phyloP scores from a whole-genome alignment of 2,329 filamentous ascomycete species.

The Pseudocercospora crystallina region DNA sequence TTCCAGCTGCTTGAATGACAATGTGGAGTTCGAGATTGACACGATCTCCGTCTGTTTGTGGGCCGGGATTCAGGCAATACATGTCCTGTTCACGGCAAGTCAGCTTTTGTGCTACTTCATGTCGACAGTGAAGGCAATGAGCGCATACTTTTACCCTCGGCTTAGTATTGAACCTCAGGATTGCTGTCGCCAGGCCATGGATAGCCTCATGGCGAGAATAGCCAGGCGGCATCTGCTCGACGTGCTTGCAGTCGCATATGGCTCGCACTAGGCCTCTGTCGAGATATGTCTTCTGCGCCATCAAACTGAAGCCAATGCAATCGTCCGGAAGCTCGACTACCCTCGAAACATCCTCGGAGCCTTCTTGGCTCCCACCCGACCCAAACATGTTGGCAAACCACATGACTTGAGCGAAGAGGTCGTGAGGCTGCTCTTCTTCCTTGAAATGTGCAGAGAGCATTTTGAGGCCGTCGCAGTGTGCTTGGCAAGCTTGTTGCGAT shows the following conservation, averaged over 20 bases:
- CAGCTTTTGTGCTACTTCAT: no score
- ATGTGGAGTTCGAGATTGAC: constrained; percentile 17
- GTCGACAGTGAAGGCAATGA: no score
- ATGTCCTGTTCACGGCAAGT: no score
- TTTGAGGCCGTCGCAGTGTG: constrained; percentile 17
- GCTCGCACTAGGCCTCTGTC: constrained; percentile 10
- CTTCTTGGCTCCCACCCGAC: background rate
- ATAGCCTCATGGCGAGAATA: constrained; percentile 3
- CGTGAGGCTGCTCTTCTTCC: constrained; percentile 10
- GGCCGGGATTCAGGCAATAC: no score
- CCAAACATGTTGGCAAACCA: constrained; percentile 17
- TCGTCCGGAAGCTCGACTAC: constrained; percentile 7
- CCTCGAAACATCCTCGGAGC: constrained; percentile 7
- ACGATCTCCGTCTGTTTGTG: constrained; percentile 10
- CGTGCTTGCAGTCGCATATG: constrained; percentile 5
- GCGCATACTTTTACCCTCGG: background rate
- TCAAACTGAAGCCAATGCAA: constrained; percentile 12
- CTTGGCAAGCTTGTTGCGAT: constrained; percentile 13
- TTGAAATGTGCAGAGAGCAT: constrained; percentile 9
- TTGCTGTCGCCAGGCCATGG: constrained; percentile 3
- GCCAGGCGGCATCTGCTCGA: constrained; percentile 5
- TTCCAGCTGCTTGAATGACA: constrained; percentile 17
- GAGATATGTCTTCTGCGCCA: constrained; percentile 6
- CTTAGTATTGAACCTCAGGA: constrained; percentile 13
- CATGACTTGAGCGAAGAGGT: constrained; percentile 14